These are phyloP conservation scores for Talaromyces wortmannii DNA, from an alignment of 495 filamentous ascomycete genomes.

Conservation along the genomic window DNA sequence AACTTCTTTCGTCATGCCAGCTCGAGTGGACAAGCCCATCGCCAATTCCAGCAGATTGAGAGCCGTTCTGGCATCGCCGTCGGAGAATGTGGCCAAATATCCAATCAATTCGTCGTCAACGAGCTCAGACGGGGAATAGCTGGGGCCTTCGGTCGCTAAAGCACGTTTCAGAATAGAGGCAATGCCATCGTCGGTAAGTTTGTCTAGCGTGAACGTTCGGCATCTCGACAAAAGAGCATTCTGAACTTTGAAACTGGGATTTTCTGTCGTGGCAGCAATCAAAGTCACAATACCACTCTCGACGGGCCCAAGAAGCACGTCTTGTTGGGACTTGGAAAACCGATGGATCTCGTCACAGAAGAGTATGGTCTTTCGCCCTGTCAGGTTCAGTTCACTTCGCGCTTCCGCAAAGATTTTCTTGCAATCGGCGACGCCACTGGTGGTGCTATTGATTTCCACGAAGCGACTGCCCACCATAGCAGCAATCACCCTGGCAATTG, in stretches of 20 bases:
- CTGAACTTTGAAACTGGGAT: conserved; percentile 92
- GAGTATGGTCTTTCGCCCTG: conserved; percentile 86
- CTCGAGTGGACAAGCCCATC: conserved; percentile 53
- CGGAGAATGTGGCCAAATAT: conserved; percentile 79
- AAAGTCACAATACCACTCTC: conserved; percentile 86
- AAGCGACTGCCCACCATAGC: conserved; percentile 73
- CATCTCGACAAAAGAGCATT: conserved; percentile 83
- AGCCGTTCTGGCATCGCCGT: conserved; percentile 87
- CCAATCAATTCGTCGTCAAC: conserved; percentile 69
- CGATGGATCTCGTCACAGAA: conserved; percentile 98
- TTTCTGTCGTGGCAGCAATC: conserved; percentile 95
- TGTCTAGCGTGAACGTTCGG: conserved; percentile 77
- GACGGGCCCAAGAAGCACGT: conserved; percentile 90
- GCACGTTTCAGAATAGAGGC: conserved; percentile 68
- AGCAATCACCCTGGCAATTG: conserved; percentile 92
- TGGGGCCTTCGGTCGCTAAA: conserved; percentile 51
- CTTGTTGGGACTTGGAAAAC: conserved; percentile 89
- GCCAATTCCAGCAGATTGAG: conserved; percentile 89
- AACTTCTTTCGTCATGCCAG: conserved; percentile 49
- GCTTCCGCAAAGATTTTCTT: conserved; percentile 92
- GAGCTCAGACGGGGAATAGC: conserved; percentile 49
- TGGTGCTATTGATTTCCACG: conserved; percentile 94
- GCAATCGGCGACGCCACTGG: conserved; percentile 82
- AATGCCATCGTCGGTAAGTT: conserved; percentile 65
- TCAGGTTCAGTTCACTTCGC: conserved; percentile 70